These are phyloP conservation scores for Usnea hakonensis DNA, from an alignment of 495 filamentous ascomycete genomes.

Conservation along the genomic window DNA sequence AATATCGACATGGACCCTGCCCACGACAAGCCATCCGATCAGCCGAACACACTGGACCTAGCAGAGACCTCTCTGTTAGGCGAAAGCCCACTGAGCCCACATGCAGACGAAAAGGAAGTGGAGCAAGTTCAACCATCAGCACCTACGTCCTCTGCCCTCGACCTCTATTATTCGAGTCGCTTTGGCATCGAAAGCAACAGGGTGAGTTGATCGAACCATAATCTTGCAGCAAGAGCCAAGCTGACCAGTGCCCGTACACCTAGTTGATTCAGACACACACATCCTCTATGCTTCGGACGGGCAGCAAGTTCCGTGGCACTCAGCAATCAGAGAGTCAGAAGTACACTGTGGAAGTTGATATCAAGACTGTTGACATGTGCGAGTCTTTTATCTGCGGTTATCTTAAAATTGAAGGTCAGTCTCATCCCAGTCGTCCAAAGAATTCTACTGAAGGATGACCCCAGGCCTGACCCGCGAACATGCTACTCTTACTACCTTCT, in stretches of 20 bases:
- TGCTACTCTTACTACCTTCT: constrained; percentile 93
- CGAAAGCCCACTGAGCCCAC: constrained; percentile 12
- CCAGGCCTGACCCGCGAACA: constrained; percentile 90
- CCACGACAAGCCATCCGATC: neutral
- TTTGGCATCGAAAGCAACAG: constrained; percentile 19
- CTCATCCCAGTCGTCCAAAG: constrained; percentile 13
- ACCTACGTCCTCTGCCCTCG: constrained; percentile 18
- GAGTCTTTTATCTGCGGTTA: constrained; percentile 96
- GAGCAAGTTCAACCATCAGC: constrained; percentile 3
- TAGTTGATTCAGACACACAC: constrained; percentile 43
- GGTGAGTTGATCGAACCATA: constrained; percentile 11
- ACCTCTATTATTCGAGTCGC: constrained; percentile 13
- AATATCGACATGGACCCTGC: neutral
- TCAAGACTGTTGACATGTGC: constrained; percentile 91
- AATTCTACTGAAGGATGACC: constrained; percentile 21
- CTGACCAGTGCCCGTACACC: neutral
- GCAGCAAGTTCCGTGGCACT: constrained; percentile 81
- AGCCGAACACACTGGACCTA: constrained; percentile 3
- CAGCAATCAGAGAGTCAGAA: constrained; percentile 85
- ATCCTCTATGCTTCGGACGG: constrained; percentile 79
- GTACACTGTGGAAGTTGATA: constrained; percentile 93
- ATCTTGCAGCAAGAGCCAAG: neutral
- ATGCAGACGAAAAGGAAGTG: constrained; percentile 14
- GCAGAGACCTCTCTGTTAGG: constrained; percentile 1
- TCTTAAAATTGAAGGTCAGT: constrained; percentile 86